These are phyloP conservation scores for Calonectria hawksworthii DNA, from an alignment of 2,329 filamentous ascomycete species.

Conservation along the genomic window DNA sequence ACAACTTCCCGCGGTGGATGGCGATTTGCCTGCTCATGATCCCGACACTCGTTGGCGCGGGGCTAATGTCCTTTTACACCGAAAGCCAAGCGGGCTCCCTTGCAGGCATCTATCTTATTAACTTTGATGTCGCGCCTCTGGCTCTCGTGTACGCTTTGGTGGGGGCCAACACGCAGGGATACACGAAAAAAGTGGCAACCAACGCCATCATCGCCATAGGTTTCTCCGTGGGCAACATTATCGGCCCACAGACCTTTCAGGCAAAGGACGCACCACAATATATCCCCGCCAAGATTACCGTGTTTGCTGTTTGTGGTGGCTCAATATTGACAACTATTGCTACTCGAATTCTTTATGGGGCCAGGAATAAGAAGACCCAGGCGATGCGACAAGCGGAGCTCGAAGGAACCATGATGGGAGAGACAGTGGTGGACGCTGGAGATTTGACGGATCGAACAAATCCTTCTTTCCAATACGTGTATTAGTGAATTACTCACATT, in stretches of 20 bases:
- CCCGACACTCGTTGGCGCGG: slow-evolving; percentile 42
- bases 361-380: slow-evolving; percentile 20
- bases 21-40: slow-evolving; percentile 42
- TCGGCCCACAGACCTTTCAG: slow-evolving; percentile 41
- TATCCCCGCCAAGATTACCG: slow-evolving; percentile 61
- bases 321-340: slow-evolving; percentile 28
- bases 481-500: not conserved
- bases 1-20: slow-evolving; percentile 47
- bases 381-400: not conserved
- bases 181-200: slow-evolving; percentile 56
- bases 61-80: slow-evolving; percentile 46
- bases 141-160: slow-evolving; percentile 66
- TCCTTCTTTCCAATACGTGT: slow-evolving; percentile 29
- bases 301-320: slow-evolving; percentile 23
- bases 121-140: slow-evolving; percentile 65
- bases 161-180: slow-evolving; percentile 61
- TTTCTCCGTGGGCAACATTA: slow-evolving; percentile 27
- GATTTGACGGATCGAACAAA: slow-evolving; percentile 27
- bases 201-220: slow-evolving; percentile 26
- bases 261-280: slow-evolving; percentile 63
- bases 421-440: not conserved
- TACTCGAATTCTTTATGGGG: slow-evolving; percentile 31
- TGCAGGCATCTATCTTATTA: slow-evolving; percentile 48
- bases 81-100: slow-evolving; percentile 48
- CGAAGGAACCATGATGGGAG: not conserved